Evolutionary conservation across 108 stramenopile genomes (phyloP).

Genomic region (Bacterosira constricta): DNA sequence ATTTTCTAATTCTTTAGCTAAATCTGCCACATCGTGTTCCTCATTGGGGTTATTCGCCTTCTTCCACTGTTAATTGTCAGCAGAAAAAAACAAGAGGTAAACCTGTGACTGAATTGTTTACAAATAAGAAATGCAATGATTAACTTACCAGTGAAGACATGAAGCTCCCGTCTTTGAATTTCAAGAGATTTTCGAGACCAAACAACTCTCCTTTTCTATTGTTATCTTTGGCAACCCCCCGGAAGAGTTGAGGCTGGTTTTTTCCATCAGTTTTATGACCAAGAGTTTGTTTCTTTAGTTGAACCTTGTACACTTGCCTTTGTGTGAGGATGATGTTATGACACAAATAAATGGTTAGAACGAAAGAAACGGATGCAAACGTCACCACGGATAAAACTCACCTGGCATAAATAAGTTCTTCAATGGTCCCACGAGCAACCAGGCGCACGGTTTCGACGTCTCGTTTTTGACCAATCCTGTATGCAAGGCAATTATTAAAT

Average conservation of each 20-base stretch:
- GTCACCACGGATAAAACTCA: too few relatives aligned
- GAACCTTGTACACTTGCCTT: slow-evolving; percentile 95
- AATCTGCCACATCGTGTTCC: slow-evolving; percentile 32
- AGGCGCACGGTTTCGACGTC: slow-evolving; percentile 87
- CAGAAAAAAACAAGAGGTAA: not conserved
- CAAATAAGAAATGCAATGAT: not conserved
- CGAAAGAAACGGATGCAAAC: too few relatives aligned
- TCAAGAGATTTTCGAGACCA: slow-evolving; percentile 81
- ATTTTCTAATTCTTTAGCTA: slow-evolving; percentile 22
- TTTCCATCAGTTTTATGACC: slow-evolving; percentile 40
- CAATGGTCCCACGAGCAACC: slow-evolving; percentile 89
- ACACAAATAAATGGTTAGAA: too few relatives aligned
- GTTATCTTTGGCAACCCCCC: slow-evolving; percentile 68
- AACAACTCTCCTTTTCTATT: slow-evolving; percentile 85
- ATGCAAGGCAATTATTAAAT: slow-evolving; percentile 73
- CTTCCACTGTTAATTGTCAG: slow-evolving; percentile 41
- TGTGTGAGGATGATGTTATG: too few relatives aligned
- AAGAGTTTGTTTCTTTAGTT: slow-evolving; percentile 84
- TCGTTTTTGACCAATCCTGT: slow-evolving; percentile 87
- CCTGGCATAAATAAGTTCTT: slow-evolving; percentile 92
- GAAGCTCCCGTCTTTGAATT: slow-evolving; percentile 80
- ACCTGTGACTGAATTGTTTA: not conserved
- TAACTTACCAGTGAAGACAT: slow-evolving; percentile 65
- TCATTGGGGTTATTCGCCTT: slow-evolving; percentile 47
- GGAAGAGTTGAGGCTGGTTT: slow-evolving; percentile 63